Percentiles rank a stretch among this genome's conserved stretches.
phyloP scores from a whole-genome alignment of 768 basidiomycete genomes.

The Rhodotorula paludigena region DNA sequence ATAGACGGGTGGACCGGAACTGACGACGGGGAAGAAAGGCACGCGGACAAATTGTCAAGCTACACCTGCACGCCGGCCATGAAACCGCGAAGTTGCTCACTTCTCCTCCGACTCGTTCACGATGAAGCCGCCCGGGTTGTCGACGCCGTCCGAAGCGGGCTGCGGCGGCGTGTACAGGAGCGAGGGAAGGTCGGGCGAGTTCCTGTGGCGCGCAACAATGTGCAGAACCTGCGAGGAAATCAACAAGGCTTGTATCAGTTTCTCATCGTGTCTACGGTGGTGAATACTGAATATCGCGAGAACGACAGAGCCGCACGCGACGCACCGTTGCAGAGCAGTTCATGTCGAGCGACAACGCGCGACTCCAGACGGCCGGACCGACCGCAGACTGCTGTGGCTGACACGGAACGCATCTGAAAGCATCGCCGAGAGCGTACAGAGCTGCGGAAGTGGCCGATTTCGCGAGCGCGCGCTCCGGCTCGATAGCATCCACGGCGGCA shows the following conservation, averaged over 20 bases:
- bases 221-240: background rate
- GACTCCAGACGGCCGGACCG: slow-evolving; percentile 2
- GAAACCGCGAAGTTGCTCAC: background rate
- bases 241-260: background rate
- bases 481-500: background rate
- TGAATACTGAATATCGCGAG: too few relatives aligned
- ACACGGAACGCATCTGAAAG: slow-evolving; percentile 9
- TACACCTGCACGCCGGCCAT: too few relatives aligned
- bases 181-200: background rate
- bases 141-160: background rate
- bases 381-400: background rate
- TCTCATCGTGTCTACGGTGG: background rate
- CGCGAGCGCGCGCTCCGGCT: background rate
- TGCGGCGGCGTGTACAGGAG: slow-evolving; percentile 4
- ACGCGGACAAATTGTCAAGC: too few relatives aligned
- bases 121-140: background rate
- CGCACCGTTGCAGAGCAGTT: background rate
- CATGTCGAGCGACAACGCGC: background rate
- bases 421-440: slow-evolving; percentile 17
- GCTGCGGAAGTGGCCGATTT: background rate
- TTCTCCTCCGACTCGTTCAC: background rate
- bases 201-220: background rate
- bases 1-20: too few relatives aligned
- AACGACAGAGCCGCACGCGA: too few relatives aligned
- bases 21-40: too few relatives aligned